Base-by-base conservation (phyloP, 768 basidiomycete genomes). In the Pisolithus orientalis region DNA sequence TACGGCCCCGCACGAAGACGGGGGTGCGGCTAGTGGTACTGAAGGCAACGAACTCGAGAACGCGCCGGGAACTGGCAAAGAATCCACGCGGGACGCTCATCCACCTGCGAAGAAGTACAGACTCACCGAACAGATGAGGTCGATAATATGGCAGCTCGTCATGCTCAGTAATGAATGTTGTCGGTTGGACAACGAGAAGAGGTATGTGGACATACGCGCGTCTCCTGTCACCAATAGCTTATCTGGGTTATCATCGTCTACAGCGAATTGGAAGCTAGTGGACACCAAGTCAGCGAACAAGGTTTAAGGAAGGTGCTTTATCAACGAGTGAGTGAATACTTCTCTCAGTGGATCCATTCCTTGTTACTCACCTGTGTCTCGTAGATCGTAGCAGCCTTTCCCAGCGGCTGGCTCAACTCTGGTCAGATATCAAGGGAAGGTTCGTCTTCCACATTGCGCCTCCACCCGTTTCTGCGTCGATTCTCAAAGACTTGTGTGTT, bases 371-470 rank as follows among this genome's bases (percentile, higher is more conserved):
- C 27, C n/a, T 31, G 21, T 27, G 11, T 45, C 29, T 21, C 25
- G 2, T 32, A 84, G 83, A 90, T 93, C 52, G 85, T 91, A 0
- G 78, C 76, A n/a, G 82, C 81, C 1, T 93, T 89, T 67, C 90
- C 90, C 0, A 74, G 83, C 0, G 87, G 87, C 11, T 93, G 90
- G 90, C 82, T 92, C 72, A 82, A 84, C 28, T 89, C 87, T 3
- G 87, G 89, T 3, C 87, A 90, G 65, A 88, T 93, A 54, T 90
- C 88, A 32, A 77, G 90, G 61, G 90, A 93, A 75, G 87, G 89
- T 90, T 47, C 34, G 84, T 67, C 27, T 38, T 25, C 2, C 16
- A 13, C 3, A 21, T 21, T 39, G 6, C 11, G 44, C 4, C 27
- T 5, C 21, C 21, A 21, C 47, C 29, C 29, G 6, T 40, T 24